Conservation (phyloP, 495 filamentous ascomycete species). For the Trichocladium antarcticum region DNA sequence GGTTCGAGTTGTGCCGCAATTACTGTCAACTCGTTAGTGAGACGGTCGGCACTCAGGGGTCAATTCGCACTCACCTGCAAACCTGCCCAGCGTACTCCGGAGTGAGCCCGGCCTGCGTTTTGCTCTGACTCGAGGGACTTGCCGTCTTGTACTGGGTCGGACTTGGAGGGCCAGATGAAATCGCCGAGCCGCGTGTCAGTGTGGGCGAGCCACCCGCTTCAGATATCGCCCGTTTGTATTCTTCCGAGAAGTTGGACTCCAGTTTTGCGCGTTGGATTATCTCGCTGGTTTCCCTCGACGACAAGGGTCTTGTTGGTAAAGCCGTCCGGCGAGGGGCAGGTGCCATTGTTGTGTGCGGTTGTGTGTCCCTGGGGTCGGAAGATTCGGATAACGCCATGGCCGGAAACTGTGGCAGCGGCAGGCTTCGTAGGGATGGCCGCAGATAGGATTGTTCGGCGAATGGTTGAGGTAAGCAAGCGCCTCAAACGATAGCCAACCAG, state of each 20-base stretch:
- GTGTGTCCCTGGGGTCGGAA: slow-evolving; percentile 3
- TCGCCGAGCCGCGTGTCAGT: slow-evolving; percentile 3
- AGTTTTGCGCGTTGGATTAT: background rate
- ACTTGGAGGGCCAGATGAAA: slow-evolving; percentile 10
- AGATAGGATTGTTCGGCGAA: too few relatives aligned
- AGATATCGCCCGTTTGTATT: background rate
- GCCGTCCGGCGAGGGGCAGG: slow-evolving; percentile 22
- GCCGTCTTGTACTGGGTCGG: slow-evolving; percentile 4
- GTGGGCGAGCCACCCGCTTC: slow-evolving; percentile 9
- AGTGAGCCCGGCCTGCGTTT: slow-evolving; percentile 1
- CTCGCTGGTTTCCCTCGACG: slow-evolving; percentile 6
- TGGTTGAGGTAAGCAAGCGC: too few relatives aligned
- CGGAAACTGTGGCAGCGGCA: background rate
- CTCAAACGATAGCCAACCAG: too few relatives aligned
- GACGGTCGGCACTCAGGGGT: background rate
- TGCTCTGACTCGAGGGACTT: slow-evolving; percentile 11
- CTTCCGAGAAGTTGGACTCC: slow-evolving; percentile 3
- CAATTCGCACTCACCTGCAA: slow-evolving; percentile 39
- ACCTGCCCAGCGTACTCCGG: slow-evolving; percentile 37
- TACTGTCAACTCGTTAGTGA: slow-evolving; percentile 46
- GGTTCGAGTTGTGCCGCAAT: slow-evolving; percentile 87
- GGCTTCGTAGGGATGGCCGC: background rate
- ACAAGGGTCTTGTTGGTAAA: slow-evolving; percentile 20
- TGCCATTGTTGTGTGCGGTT: slow-evolving; percentile 1
- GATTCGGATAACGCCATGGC: slow-evolving; percentile 18